Evolutionary conservation across 306 rosid genomes (phyloP), one percentile per base, ranked within the genome.

Genomic region (Cicer cuneatum): DNA sequence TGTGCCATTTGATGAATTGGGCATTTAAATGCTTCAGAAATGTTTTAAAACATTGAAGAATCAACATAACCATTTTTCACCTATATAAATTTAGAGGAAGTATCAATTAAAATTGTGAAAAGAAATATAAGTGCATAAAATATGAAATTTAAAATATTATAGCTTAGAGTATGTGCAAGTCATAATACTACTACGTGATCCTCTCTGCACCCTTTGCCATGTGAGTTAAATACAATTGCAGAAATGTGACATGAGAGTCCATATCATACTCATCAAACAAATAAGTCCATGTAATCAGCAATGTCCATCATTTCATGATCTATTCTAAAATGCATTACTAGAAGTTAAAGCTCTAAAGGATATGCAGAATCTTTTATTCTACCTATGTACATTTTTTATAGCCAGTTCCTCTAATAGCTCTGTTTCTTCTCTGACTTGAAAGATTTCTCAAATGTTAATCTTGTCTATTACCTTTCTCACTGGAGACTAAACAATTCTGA

Each of bases 231-330:
- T 10, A 16, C 57, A 52, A 52, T 11, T 52, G 58, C 9, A n/a
- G 7, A 59, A 33, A 58, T 5, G 66, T 35, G 19, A 35, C 8
- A 59, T 2, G 29, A 35, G 11, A 60, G 13, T 60, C 66, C 42
- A 60, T 60, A 60, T 58, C 15, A 57, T 57, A 57, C 65, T 59
- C 16, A 48, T 7, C 7, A 7, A 48, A 8, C 14, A 11, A 21
- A 29, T 5, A 67, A 67, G 9, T 66, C 41, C 58, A 19, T 29
- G 29, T 67, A 67, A 45, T 67, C n/a, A 67, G 6, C 39, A 68
- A 29, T 33, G 13, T 46, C 45, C 29, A 14, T 8, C 5, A n/a
- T 45, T 63, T 48, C 8, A 13, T 46, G 41, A 66, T 67, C 57
- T 29, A 29, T 8, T 41, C 0, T 10, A 18, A 65, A 65, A 65